These are phyloP conservation scores for Yarrowia deformans DNA, from an alignment of 805 yeast species.

Conservation along the genomic window DNA sequence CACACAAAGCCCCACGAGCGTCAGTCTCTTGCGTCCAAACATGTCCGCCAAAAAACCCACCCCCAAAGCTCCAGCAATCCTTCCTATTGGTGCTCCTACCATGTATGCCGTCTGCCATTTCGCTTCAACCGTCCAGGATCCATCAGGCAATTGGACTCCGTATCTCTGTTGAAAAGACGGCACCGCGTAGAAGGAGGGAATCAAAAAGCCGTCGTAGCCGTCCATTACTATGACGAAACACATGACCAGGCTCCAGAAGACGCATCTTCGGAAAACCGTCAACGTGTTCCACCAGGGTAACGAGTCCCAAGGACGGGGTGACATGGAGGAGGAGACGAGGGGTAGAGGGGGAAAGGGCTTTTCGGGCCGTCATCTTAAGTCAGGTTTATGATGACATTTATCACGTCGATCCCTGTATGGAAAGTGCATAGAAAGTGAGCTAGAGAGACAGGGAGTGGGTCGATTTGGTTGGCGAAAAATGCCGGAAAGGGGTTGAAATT, in stretches of 20 bases:
- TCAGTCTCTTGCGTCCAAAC: conserved; percentile 57
- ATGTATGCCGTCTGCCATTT: conserved; percentile 48
- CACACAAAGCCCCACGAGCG: conserved; percentile 42
- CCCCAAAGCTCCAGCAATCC: conserved; percentile 56
- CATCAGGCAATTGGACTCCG: conserved; percentile 47
- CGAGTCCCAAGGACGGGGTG: background rate
- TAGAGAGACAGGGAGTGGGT: too few relatives aligned
- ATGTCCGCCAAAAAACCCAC: conserved; percentile 57
- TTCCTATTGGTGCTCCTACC: conserved; percentile 52
- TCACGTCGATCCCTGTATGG: too few relatives aligned
- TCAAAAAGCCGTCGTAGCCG: conserved; percentile 57
- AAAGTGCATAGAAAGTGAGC: too few relatives aligned
- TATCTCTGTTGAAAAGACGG: conserved; percentile 55
- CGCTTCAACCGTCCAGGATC: conserved; percentile 39
- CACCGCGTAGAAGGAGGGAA: conserved; percentile 55
- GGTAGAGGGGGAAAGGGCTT: background rate
- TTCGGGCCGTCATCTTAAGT: too few relatives aligned
- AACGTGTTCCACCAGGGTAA: background rate
- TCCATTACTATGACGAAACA: conserved; percentile 58
- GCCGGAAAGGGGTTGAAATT: too few relatives aligned
- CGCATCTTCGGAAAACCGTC: conserved; percentile 53
- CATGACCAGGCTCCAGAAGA: conserved; percentile 56
- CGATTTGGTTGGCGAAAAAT: too few relatives aligned
- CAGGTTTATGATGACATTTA: too few relatives aligned
- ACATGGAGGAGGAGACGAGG: background rate